Evolutionary conservation across 495 filamentous ascomycete species (phyloP).

Genomic region (Penicillium arizonense): DNA sequence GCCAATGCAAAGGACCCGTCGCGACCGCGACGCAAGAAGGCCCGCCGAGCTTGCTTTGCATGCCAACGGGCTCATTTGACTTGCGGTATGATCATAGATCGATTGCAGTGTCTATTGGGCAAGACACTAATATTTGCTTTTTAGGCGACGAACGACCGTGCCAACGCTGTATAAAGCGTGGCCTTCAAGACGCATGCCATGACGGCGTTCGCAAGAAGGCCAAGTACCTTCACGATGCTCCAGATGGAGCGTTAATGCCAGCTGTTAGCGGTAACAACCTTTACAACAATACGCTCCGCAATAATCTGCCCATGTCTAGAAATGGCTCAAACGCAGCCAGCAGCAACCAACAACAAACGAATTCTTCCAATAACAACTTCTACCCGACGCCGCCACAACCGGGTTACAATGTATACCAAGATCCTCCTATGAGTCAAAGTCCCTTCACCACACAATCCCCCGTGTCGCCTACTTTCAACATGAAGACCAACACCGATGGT

Average conservation of each 20-base stretch:
- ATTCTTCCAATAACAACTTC: conserved; percentile 23
- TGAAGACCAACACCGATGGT: conserved; percentile 37
- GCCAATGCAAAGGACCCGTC: conserved; percentile 77
- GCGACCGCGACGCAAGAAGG: conserved; percentile 91
- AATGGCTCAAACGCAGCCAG: conserved; percentile 28
- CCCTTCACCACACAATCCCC: conserved; percentile 66
- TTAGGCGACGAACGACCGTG: conserved; percentile 86
- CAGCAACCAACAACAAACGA: conserved; percentile 24
- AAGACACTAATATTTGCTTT: conserved; percentile 16
- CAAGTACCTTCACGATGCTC: conserved; percentile 97
- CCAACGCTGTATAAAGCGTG: conserved; percentile 88
- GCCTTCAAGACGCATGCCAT: conserved; percentile 84
- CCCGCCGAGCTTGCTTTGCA: conserved; percentile 89
- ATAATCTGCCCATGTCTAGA: conserved; percentile 30
- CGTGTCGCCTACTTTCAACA: conserved; percentile 65
- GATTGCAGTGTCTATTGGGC: not conserved
- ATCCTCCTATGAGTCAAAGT: conserved; percentile 39
- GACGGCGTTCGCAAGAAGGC: conserved; percentile 98
- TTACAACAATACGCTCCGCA: conserved; percentile 36
- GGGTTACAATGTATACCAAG: conserved; percentile 42
- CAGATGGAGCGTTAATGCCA: conserved; percentile 70
- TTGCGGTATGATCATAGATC: conserved; percentile 69
- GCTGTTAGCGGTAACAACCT: conserved; percentile 38
- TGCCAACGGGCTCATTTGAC: conserved; percentile 97
- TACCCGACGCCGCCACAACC: conserved; percentile 35